Base-by-base conservation (phyloP, 2,329 filamentous ascomycete genomes). In the Fusarium acutatum region DNA sequence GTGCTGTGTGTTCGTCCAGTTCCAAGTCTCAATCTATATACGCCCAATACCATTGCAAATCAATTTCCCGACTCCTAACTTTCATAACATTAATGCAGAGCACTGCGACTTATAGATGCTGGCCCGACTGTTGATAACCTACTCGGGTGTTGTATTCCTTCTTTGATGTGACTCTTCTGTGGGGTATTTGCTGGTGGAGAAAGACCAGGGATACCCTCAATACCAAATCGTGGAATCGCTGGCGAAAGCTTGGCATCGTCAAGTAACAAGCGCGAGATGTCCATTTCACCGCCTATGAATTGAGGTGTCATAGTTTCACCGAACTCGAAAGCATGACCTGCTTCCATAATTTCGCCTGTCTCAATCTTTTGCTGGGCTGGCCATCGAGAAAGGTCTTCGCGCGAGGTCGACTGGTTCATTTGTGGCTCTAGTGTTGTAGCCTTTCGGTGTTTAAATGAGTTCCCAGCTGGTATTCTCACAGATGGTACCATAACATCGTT, bases 231-330 rank as follows among this genome's bases (percentile, higher is more conserved):
- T 32, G 75, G 59, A 41, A 67, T 74, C 26, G 70, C 53, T 49
- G 77, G 80, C 14, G 68, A 63, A 7, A 79, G 63, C 64, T 82
- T 83, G 8, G 81, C 80, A 69, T 90, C 88, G 60, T 90, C 88
- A n/a, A 91, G 82, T 6, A 91, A 79, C 5, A 91, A 82, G 18
- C 89, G 85, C 22, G 88, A 89, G 50, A 91, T 90, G 58, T 89
- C 89, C 89, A 91, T 91, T 77, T 90, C 89, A 22, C 87, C 86
- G 7, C 83, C 83, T 52, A 84, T 79, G 60, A 85, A 82, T 6
- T 85, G 82, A 6, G 83, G 77, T 8, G 79, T 78, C 15, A 82
- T 77, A 11, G 78, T 75, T 47, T 88, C 86, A 41, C 78, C 80
- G 81, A 86, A 85, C 44, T 88, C 86, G 35, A 87, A 83, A 22